A percentile compares a stretch with the other conserved stretches of the same genome.
Evolutionary conservation across 441 rosid genomes (phyloP).

Genomic region (Populus tomentosa): DNA sequence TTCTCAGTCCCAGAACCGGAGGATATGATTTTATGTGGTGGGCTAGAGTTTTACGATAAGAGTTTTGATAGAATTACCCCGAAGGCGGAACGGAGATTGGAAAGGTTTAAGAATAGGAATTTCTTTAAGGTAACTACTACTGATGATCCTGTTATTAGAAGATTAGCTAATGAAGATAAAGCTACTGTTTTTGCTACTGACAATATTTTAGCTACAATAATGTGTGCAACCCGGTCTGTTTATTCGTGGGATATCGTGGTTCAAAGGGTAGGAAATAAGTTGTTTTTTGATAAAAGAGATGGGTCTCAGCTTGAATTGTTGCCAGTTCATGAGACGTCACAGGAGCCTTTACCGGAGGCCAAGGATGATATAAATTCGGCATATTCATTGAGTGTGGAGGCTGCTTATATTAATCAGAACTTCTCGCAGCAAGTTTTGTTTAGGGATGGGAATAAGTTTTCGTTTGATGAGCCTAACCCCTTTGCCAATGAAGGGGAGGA

Average conservation of each 20-base stretch:
- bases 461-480: slow-evolving; percentile 77
- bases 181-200: slow-evolving; percentile 87
- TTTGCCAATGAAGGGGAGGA: slow-evolving; percentile 87
- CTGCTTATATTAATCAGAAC: slow-evolving; percentile 83
- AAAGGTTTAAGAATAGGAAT: slow-evolving; percentile 78
- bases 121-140: slow-evolving; percentile 92
- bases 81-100: slow-evolving; percentile 66
- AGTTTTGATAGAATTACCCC: slow-evolving; percentile 67
- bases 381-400: slow-evolving; percentile 70
- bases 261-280: too few relatives aligned
- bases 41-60: slow-evolving; percentile 66
- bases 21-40: slow-evolving; percentile 67
- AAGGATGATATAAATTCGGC: slow-evolving; percentile 90
- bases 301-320: slow-evolving; percentile 82
- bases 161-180: slow-evolving; percentile 78
- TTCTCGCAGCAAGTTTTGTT: slow-evolving; percentile 82
- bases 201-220: slow-evolving; percentile 60
- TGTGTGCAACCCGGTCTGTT: slow-evolving; percentile 90
- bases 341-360: slow-evolving; percentile 83
- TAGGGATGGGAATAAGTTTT: slow-evolving; percentile 72
- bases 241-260: too few relatives aligned
- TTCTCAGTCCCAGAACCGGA: slow-evolving; percentile 73
- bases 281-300: too few relatives aligned
- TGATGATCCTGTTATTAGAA: slow-evolving; percentile 80
- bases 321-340: slow-evolving; percentile 81